Percentiles rank a stretch among this genome's conserved stretches.
These are phyloP conservation scores for Ampelomyces quisqualis DNA, from an alignment of 2,329 filamentous ascomycete genomes.

Conservation along the genomic window DNA sequence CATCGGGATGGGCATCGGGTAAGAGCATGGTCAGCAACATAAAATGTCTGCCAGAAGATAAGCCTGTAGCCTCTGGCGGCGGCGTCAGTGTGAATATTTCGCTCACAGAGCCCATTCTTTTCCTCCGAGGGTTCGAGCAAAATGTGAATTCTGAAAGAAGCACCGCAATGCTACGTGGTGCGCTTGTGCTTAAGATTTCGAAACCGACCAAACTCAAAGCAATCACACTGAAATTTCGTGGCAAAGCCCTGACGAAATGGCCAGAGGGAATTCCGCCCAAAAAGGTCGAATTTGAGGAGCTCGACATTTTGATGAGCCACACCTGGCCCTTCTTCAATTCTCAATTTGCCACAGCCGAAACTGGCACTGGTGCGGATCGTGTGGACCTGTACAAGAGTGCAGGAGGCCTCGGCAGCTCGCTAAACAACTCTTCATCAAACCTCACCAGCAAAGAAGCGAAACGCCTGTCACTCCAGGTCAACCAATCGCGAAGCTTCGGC, in stretches of 20 bases:
- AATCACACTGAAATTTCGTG: constrained; percentile 81
- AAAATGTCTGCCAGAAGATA: constrained; percentile 51
- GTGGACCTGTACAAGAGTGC: constrained; percentile 57
- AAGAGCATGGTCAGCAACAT: constrained; percentile 40
- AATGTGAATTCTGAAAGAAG: constrained; percentile 63
- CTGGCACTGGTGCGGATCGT: constrained; percentile 63
- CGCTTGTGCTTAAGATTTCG: constrained; percentile 74
- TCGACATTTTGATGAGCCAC: constrained; percentile 82
- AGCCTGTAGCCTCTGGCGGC: constrained; percentile 76
- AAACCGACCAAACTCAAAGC: constrained; percentile 94
- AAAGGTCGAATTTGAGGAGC: constrained; percentile 80
- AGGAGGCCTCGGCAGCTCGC: constrained; percentile 46
- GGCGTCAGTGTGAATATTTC: constrained; percentile 73
- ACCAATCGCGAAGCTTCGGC: constrained; percentile 80
- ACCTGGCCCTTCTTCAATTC: constrained; percentile 92
- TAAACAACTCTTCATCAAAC: constrained; percentile 49
- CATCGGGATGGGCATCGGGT: constrained; percentile 36
- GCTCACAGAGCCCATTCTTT: constrained; percentile 77
- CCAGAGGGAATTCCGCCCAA: constrained; percentile 90
- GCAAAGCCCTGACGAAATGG: constrained; percentile 89
- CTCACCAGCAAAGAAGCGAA: constrained; percentile 57
- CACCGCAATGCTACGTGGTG: constrained; percentile 83
- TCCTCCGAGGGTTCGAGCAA: constrained; percentile 76
- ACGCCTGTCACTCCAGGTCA: constrained; percentile 75
- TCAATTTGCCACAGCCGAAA: constrained; percentile 60